Base-by-base conservation (phyloP, 768 basidiomycete species). In the Xerocomus potaroensis region DNA sequence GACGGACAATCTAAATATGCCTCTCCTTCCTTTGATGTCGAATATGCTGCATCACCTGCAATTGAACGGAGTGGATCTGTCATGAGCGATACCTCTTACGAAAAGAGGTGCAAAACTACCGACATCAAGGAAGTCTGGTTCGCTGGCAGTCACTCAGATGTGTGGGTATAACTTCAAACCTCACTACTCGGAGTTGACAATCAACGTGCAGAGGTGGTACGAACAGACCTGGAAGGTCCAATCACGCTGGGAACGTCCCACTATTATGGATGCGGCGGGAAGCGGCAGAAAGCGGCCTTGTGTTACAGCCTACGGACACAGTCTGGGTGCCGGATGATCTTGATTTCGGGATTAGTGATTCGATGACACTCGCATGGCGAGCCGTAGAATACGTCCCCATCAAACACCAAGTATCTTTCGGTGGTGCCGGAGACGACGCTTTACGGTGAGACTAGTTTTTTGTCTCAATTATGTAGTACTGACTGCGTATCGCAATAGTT, bases 121-220 rank as follows among this genome's bases (percentile, higher is more conserved):
- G 57, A 61, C 8, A 49, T 82, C 16, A 70, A 77, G 43, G 81
- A 86, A 58, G 34, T 36, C 34, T 85, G 83, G 82, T 84, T 85
- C 57, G 66, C 80, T 1, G 81, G 72, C 1, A 58, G 66, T 24
- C 73, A 72, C 27, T 57, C 60, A 18, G 72, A 72, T 53, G 58
- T 48, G 72, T 69, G 16, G 5, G 53, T 48, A 9, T 8, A 5
- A 21, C 19, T 41, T 31, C 3, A 0, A 19, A 21, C n/a, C 1
- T 0, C 5, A 6, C 6, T n/a, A 4, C 10, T 2, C 14, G 36
- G 7, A 21, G 4, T 7, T 53, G 14, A 62, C 15, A 8, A 16
- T 6, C 27, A 36, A 31, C 8, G 8, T 24, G 12, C 26, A 62
- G 60, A 2, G 60, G 60, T 24, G 60, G 60, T 12, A 60, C 11